Conservation (phyloP, 257 asterid species). For the Forsythia suspensa region DNA sequence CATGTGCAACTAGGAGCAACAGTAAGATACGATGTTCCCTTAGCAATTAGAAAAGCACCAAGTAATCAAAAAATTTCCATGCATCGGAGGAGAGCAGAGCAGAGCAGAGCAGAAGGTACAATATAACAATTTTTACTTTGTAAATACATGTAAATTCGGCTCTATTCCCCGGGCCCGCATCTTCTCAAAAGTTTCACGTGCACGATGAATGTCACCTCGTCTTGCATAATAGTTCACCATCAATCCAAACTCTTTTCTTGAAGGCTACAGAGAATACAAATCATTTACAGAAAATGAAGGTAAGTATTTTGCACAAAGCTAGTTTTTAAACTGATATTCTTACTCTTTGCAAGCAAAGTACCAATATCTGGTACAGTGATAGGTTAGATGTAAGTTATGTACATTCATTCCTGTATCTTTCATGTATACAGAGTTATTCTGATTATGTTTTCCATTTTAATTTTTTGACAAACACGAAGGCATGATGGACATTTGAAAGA, state of each 20-base stretch:
- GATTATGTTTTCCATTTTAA: neutral
- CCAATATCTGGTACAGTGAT: neutral
- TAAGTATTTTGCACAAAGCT: neutral
- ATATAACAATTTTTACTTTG: conserved; percentile 57
- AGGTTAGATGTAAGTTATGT: neutral
- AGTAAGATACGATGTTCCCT: conserved; percentile 1
- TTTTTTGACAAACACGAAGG: conserved; percentile 1
- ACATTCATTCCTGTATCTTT: neutral
- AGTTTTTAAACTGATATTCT: neutral
- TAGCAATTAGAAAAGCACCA: neutral
- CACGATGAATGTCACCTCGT: conserved; percentile 98
- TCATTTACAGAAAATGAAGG: conserved; percentile 19
- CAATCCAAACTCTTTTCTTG: conserved; percentile 93
- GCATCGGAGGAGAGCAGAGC: neutral
- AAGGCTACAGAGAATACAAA: conserved; percentile 67
- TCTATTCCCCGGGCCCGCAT: conserved; percentile 96
- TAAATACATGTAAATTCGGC: conserved; percentile 87
- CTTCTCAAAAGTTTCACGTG: conserved; percentile 92
- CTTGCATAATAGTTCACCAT: conserved; percentile 93
- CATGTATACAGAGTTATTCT: neutral
- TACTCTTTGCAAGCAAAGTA: neutral
- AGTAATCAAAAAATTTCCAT: neutral
- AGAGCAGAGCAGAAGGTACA: conserved; percentile 19
- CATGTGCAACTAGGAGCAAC: conserved; percentile 4
- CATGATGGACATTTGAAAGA: neutral